Evolutionary conservation across 2,329 filamentous ascomycete genomes (phyloP), one percentile per base, ranked within the genome.

Genomic region (Furcasterigmium sp.): DNA sequence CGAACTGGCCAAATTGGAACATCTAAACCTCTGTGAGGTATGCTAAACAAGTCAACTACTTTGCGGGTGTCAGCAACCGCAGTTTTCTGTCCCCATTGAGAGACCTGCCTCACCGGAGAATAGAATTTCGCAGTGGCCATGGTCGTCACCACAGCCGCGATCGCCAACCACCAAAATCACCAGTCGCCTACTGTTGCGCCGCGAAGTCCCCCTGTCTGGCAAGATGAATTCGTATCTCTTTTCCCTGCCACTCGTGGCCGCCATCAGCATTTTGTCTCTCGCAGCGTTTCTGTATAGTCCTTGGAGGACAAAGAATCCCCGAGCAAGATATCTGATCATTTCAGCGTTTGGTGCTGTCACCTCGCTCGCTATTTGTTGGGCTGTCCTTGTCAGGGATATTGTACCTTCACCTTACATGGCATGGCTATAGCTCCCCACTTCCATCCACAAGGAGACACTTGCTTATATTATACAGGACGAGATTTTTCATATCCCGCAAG

Each of bases 401-500:
- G 73, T 75, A 17, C 70, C 74, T 3, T 68, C 76, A 44, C 76
- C 77, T 0, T 81, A 81, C 50, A 60, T 81, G 25, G 76, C 79
- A 29, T 32, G 28, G n/a, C n/a, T n/a, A n/a, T n/a, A n/a, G n/a
- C n/a, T n/a, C 13, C 5, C 17, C 13, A 3, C 6, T 4, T 18
- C 8, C 8, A 18, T n/a, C n/a, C n/a, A 15, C 18, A n/a, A n/a
- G n/a, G n/a, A n/a, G n/a, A n/a, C n/a, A n/a, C n/a, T n/a, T n/a
- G n/a, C 39, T 18, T 4, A 11, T 14, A 8, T 1, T 5, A 21
- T 26, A 18, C 49, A 91, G 87, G 88, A 94, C 60, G 88, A 94
- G 59, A 71, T 89, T 23, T 94, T 93, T 50, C 88, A 98, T 61
- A 84, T 96, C 18, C 87, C 89, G 0, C 93, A 98, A 65, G 90